Conservation (phyloP, 176 grass and related monocot genomes). For the Ananas comosus region DNA sequence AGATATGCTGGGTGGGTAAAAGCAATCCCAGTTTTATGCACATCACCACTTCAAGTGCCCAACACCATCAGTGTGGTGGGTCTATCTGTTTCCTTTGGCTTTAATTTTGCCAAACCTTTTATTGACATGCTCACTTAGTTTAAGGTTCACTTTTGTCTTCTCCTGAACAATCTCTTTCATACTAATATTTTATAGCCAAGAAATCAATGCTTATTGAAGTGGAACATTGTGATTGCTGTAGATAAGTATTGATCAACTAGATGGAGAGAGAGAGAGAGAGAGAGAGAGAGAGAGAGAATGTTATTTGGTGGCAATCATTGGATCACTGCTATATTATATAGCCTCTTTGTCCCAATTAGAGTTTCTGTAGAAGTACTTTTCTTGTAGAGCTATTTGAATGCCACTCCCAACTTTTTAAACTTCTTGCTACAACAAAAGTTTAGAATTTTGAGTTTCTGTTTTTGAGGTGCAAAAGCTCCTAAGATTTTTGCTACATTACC, state of each 20-base stretch:
- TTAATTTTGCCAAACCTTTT: constrained; percentile 61
- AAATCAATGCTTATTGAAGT: constrained; percentile 18
- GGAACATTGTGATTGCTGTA: constrained; percentile 22
- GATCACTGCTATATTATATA: constrained; percentile 20
- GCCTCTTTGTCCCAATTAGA: too few species aligned
- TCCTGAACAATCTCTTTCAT: constrained; percentile 23
- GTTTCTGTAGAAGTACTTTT: too few species aligned
- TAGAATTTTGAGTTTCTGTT: too few species aligned
- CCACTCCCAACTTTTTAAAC: too few species aligned
- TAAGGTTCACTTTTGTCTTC: constrained; percentile 59
- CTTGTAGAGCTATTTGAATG: too few species aligned
- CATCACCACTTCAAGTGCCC: constrained; percentile 26
- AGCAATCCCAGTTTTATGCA: constrained; percentile 38
- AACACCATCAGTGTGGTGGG: constrained; percentile 54
- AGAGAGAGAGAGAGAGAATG: constrained; percentile 5
- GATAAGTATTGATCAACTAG: constrained; percentile 18
- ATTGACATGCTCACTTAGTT: constrained; percentile 63
- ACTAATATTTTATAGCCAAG: constrained; percentile 47
- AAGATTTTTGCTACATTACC: too few species aligned
- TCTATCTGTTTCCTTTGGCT: constrained; percentile 42
- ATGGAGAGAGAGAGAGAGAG: background rate
- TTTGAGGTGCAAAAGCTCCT: too few species aligned
- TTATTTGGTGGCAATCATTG: constrained; percentile 20
- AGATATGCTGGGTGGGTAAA: constrained; percentile 31
- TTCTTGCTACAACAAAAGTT: too few species aligned